These are phyloP conservation scores for Hypomontagnella submonticulosa DNA, from an alignment of 495 filamentous ascomycete species.

Conservation along the genomic window DNA sequence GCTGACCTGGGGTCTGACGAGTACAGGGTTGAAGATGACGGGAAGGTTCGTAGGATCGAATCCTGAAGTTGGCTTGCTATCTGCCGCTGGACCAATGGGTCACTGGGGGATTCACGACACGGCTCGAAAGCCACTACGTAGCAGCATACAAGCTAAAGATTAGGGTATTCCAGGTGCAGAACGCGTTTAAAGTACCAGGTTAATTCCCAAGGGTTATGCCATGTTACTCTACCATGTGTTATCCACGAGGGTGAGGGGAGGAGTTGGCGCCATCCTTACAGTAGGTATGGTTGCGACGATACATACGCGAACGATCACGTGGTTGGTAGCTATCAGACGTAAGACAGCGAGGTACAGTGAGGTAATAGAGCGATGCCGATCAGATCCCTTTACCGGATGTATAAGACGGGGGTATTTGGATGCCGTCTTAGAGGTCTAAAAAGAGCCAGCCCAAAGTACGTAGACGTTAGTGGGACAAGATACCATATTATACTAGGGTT, in stretches of 20 bases:
- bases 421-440: slow-evolving; percentile 29
- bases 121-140: slow-evolving; percentile 9
- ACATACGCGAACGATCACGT: slow-evolving; percentile 28
- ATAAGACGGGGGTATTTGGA: slow-evolving; percentile 39
- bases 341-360: background rate
- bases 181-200: slow-evolving; percentile 15
- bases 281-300: slow-evolving; percentile 11
- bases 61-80: slow-evolving; percentile 23
- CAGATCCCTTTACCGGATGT: slow-evolving; percentile 3
- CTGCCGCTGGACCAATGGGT: slow-evolving; percentile 26
- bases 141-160: slow-evolving; percentile 9
- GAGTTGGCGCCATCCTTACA: no score
- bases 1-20: slow-evolving; percentile 30
- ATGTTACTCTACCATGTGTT: slow-evolving; percentile 33
- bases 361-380: slow-evolving; percentile 9
- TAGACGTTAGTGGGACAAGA: slow-evolving; percentile 13
- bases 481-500: no score
- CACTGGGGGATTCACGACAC: slow-evolving; percentile 27
- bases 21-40: slow-evolving; percentile 21
- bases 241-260: slow-evolving; percentile 10
- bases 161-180: slow-evolving; percentile 1
- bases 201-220: slow-evolving; percentile 2
- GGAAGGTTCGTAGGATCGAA: slow-evolving; percentile 34
- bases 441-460: slow-evolving; percentile 22
- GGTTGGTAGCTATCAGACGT: slow-evolving; percentile 1